Evolutionary conservation across 768 basidiomycete genomes (phyloP).

Genomic region (Epithele typhae): DNA sequence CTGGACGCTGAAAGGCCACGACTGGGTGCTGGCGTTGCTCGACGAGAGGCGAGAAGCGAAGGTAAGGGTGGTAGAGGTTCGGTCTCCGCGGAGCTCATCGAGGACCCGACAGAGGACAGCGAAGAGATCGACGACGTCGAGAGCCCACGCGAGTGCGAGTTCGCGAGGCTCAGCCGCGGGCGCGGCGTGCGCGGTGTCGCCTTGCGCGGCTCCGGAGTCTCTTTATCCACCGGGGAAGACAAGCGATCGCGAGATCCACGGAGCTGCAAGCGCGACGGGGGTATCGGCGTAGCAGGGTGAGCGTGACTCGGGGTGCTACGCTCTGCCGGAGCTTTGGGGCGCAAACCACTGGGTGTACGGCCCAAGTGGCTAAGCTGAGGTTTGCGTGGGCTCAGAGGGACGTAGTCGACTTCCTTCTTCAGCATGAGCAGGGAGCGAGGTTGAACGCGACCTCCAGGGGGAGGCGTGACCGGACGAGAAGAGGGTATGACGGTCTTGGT

Average conservation of each 20-base stretch:
- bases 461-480: constrained; percentile 17
- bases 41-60: too few relatives aligned
- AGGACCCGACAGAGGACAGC: constrained; percentile 1
- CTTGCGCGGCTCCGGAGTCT: too few relatives aligned
- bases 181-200: too few relatives aligned
- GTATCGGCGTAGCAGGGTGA: too few relatives aligned
- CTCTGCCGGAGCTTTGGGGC: constrained; percentile 8
- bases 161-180: too few relatives aligned
- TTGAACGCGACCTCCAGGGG: constrained; percentile 22
- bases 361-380: constrained; percentile 29
- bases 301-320: constrained; percentile 4
- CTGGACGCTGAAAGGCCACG: too few relatives aligned
- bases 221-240: too few relatives aligned
- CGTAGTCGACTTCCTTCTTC: constrained; percentile 65
- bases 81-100: too few relatives aligned
- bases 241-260: too few relatives aligned
- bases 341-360: constrained; percentile 22
- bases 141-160: constrained; percentile 5
- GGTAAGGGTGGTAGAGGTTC: too few relatives aligned
- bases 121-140: constrained; percentile 10
- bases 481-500: constrained; percentile 12
- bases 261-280: too few relatives aligned
- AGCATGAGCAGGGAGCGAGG: constrained; percentile 61
- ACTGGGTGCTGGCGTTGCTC: background rate
- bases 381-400: constrained; percentile 70